A percentile compares a stretch with the other conserved stretches of the same genome.
phyloP scores from a whole-genome alignment of 805 yeast genomes.

The Metschnikowia gelsemii region DNA sequence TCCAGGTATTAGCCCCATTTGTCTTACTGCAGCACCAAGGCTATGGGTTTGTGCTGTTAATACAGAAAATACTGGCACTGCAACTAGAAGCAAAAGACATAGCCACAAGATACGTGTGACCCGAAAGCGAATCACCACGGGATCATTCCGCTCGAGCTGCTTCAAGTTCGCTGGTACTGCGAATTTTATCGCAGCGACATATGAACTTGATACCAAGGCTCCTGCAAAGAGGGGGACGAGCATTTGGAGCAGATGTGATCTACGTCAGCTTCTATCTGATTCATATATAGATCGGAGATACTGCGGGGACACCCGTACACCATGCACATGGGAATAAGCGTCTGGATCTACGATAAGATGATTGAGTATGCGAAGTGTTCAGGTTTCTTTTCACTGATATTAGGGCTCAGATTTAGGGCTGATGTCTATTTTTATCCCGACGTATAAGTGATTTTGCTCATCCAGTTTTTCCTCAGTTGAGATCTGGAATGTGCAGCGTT shows the following conservation, averaged over 20 bases:
- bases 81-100: conserved; percentile 29
- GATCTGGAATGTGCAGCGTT: too few species aligned
- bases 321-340: too few species aligned
- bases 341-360: too few species aligned
- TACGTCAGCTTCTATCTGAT: not conserved
- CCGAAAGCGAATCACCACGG: conserved; percentile 42
- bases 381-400: too few species aligned
- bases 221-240: conserved; percentile 20
- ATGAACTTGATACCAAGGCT: conserved; percentile 40
- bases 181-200: conserved; percentile 45
- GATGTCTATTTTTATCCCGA: too few species aligned
- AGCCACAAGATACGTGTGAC: conserved; percentile 35
- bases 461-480: too few species aligned
- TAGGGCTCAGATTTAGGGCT: too few species aligned
- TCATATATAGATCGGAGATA: not conserved
- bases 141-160: conserved; percentile 41
- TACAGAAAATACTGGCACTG: conserved; percentile 30
- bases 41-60: not conserved
- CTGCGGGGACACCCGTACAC: not conserved
- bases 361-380: too few species aligned
- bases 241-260: conserved; percentile 1
- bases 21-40: conserved; percentile 13
- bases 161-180: conserved; percentile 24
- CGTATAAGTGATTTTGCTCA: too few species aligned
- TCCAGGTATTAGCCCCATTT: conserved; percentile 40